Conservation (phyloP, 208 protist species). For the Phytomonas sp. region DNA sequence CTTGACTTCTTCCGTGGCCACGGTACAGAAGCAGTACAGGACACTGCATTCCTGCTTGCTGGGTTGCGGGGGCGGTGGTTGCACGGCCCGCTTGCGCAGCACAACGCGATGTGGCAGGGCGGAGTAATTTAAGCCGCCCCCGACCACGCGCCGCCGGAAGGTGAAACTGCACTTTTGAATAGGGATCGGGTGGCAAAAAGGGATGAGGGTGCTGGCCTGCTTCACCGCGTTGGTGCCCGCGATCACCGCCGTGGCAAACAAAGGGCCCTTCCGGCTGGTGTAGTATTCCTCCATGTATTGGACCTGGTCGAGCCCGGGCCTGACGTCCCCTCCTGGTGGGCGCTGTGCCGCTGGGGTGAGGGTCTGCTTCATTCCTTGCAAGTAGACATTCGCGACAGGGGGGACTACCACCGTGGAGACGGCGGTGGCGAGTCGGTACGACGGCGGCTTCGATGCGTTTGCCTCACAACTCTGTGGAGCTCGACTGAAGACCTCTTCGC, state of each 20-base stretch:
- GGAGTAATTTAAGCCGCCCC: slow-evolving; percentile 25
- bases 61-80: slow-evolving; percentile 21
- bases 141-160: slow-evolving; percentile 59
- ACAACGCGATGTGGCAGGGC: slow-evolving; percentile 75
- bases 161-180: slow-evolving; percentile 88
- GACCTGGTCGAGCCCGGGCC: slow-evolving; percentile 14
- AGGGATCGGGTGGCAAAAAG: slow-evolving; percentile 92
- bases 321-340: slow-evolving; percentile 1
- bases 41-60: slow-evolving; percentile 50
- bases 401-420: slow-evolving; percentile 79
- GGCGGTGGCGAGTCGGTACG: slow-evolving; percentile 68
- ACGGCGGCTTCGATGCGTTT: slow-evolving; percentile 18
- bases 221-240: slow-evolving; percentile 93
- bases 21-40: slow-evolving; percentile 84
- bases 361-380: slow-evolving; percentile 70
- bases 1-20: slow-evolving; percentile 71
- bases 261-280: slow-evolving; percentile 69
- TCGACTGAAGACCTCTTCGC: not conserved
- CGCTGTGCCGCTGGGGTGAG: slow-evolving; percentile 27
- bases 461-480: not conserved
- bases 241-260: slow-evolving; percentile 83
- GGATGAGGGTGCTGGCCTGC: slow-evolving; percentile 86
- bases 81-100: slow-evolving; percentile 40
- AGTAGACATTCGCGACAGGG: slow-evolving; percentile 37
- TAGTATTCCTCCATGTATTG: slow-evolving; percentile 83